Percentiles rank a stretch among this genome's conserved stretches.
These are phyloP conservation scores for Colletotrichum sublineola DNA, from an alignment of 2,329 filamentous ascomycete species.

Conservation along the genomic window DNA sequence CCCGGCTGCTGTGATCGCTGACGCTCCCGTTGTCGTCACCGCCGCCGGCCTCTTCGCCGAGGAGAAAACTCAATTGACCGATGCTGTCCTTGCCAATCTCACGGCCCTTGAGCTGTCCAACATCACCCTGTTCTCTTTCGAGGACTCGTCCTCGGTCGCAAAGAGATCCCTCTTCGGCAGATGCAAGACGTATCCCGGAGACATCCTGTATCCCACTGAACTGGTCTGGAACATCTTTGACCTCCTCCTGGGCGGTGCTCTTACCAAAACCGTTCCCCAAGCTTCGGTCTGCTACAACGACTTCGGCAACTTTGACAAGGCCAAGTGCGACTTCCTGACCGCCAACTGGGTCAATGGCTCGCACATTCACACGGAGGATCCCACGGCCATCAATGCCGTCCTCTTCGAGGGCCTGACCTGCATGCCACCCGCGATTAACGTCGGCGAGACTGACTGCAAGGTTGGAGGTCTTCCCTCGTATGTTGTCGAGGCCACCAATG, in stretches of 20 bases:
- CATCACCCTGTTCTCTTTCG: slow-evolving; percentile 52
- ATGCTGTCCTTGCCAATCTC: slow-evolving; percentile 51
- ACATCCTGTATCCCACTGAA: slow-evolving; percentile 48
- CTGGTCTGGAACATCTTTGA: slow-evolving; percentile 53
- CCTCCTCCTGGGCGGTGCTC: slow-evolving; percentile 49
- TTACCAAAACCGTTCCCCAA: slow-evolving; percentile 51
- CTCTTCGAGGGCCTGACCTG: slow-evolving; percentile 48
- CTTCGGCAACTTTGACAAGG: slow-evolving; percentile 50
- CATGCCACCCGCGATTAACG: slow-evolving; percentile 44
- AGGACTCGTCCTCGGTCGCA: slow-evolving; percentile 39
- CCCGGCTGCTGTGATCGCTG: slow-evolving; percentile 42
- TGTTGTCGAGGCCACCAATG: slow-evolving; percentile 53
- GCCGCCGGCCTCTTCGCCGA: slow-evolving; percentile 30
- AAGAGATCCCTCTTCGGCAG: slow-evolving; percentile 44
- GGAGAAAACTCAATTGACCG: slow-evolving; percentile 52
- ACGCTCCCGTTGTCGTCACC: slow-evolving; percentile 15
- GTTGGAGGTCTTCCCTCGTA: slow-evolving; percentile 45
- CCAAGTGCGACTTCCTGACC: slow-evolving; percentile 49
- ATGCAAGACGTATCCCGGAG: slow-evolving; percentile 54
- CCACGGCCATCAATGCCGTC: slow-evolving; percentile 47
- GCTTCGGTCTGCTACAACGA: slow-evolving; percentile 52
- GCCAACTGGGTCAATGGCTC: slow-evolving; percentile 48
- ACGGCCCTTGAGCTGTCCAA: slow-evolving; percentile 48
- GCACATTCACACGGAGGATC: slow-evolving; percentile 47
- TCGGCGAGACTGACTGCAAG: slow-evolving; percentile 36